Base-by-base conservation (phyloP, 306 rosid species). In the Canavalia ensiformis region DNA sequence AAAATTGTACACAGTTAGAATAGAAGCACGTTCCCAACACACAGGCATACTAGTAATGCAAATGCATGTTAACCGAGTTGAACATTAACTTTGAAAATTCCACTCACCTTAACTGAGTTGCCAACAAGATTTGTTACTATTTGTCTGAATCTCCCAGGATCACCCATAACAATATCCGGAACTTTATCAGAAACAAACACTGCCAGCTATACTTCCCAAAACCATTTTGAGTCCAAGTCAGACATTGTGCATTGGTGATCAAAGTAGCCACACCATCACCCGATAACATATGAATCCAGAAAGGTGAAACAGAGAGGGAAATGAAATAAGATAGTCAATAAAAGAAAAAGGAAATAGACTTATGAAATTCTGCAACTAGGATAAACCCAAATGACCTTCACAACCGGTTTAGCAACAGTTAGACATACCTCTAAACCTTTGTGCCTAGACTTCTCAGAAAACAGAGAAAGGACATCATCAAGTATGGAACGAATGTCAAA, bases 111-210 rank as follows among this genome's bases (percentile, higher is more conserved):
- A 74, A 96, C 94, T 49, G 99, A 96, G 91, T 96, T 96, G 51
- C 97, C 97, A 57, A 96, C 99, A 74, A 96, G 98, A 87, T 96
- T 96, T 77, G 98, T 96, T 52, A 96, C 83, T 41, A 96, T 93
- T 82, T 96, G 99, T 78, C 99, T 88, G 91, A 96, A 96, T 87
- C 99, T 88, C 83, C 99, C 97, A 0, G 98, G 97, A 90, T 96
- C 99, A 39, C 99, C 99, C 82, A 87, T 86, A 50, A 96, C 92
- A 81, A 88, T 74, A 63, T 92, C 91, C 28, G 99, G 99, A 83
- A 96, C 99, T 90, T 90, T 90, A 84, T 90, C 97, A 10, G 97
- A 96, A 80, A 96, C 99, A 88, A 93, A 96, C 33, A 94, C 98
- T 54, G 99, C 98, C 84, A 96, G 82, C 99, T 96, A 80, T 84